Evolutionary conservation across 352 stramenopile genomes (phyloP).

Genomic region (Globisporangium okanoganense): DNA sequence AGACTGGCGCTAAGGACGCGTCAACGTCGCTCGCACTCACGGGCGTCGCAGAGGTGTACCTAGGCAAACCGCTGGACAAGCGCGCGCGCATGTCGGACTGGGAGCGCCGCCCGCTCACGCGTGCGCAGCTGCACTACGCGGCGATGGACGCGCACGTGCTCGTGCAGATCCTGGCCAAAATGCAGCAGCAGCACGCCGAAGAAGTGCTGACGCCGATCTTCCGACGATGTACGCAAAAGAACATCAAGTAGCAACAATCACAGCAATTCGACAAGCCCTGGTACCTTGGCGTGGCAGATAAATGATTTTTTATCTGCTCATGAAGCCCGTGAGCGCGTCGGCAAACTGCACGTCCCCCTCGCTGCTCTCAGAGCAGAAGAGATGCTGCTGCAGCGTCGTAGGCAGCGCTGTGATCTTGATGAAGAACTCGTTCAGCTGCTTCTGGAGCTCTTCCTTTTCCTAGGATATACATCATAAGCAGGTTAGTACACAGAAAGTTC

Average conservation of each 20-base stretch:
- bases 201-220: constrained; percentile 28
- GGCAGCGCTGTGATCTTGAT: constrained; percentile 69
- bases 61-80: constrained; percentile 71
- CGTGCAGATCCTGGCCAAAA: constrained; percentile 50
- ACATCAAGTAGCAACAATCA: constrained; percentile 26
- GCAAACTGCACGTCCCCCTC: constrained; percentile 55
- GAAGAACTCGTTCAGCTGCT: constrained; percentile 75
- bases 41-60: constrained; percentile 41
- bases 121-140: constrained; percentile 63
- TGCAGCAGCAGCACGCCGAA: constrained; percentile 33
- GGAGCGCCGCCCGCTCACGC: constrained; percentile 62
- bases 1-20: constrained; percentile 18
- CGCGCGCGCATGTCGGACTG: constrained; percentile 71
- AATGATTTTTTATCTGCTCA: constrained; percentile 39
- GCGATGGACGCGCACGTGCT: constrained; percentile 70
- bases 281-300: background rate
- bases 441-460: constrained; percentile 81
- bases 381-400: constrained; percentile 59
- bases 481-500: background rate
- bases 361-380: constrained; percentile 44
- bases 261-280: background rate
- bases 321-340: constrained; percentile 69
- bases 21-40: constrained; percentile 38
- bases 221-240: constrained; percentile 34
- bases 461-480: constrained; percentile 15